Evolutionary conservation across 352 stramenopile genomes (phyloP).

Genomic region (Pythium brassicae): DNA sequence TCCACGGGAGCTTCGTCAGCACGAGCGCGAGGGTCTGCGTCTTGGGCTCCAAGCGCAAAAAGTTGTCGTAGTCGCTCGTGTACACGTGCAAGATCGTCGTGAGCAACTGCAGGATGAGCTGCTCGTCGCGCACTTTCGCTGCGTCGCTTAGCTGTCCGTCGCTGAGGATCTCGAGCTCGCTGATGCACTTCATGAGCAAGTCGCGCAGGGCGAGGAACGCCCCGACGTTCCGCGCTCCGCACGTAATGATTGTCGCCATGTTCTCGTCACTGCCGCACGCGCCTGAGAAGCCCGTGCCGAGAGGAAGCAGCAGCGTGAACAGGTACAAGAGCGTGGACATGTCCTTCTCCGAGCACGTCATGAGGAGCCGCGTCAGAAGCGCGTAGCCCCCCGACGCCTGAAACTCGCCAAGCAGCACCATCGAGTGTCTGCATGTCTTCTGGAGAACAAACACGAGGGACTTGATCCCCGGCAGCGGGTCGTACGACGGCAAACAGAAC

Average conservation of each 20-base stretch:
- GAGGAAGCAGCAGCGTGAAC: conserved; percentile 46
- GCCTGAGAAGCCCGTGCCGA: conserved; percentile 44
- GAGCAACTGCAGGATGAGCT: conserved; percentile 54
- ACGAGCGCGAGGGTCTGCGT: conserved; percentile 65
- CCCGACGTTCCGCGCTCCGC: conserved; percentile 53
- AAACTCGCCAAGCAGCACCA: conserved; percentile 68
- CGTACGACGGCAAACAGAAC: conserved; percentile 39
- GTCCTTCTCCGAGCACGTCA: conserved; percentile 33
- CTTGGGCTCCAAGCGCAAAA: conserved; percentile 62
- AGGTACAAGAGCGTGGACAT: conserved; percentile 45
- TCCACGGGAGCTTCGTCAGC: conserved; percentile 55
- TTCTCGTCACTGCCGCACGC: conserved; percentile 29
- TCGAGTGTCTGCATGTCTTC: conserved; percentile 53
- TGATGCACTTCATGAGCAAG: conserved; percentile 53
- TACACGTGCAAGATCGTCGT: conserved; percentile 70
- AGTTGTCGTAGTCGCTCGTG: conserved; percentile 68
- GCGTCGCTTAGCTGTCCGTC: conserved; percentile 4
- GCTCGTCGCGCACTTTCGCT: conserved; percentile 24
- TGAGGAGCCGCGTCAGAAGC: conserved; percentile 38
- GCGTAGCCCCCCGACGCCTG: conserved; percentile 57
- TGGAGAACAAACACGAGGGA: conserved; percentile 53
- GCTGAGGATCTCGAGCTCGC: conserved; percentile 14
- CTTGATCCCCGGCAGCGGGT: conserved; percentile 46
- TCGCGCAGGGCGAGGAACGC: conserved; percentile 65
- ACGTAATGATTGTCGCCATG: conserved; percentile 34